phyloP scores from a whole-genome alignment of 371 early-diverging fungal species.

The Syncephalis fuscata region DNA sequence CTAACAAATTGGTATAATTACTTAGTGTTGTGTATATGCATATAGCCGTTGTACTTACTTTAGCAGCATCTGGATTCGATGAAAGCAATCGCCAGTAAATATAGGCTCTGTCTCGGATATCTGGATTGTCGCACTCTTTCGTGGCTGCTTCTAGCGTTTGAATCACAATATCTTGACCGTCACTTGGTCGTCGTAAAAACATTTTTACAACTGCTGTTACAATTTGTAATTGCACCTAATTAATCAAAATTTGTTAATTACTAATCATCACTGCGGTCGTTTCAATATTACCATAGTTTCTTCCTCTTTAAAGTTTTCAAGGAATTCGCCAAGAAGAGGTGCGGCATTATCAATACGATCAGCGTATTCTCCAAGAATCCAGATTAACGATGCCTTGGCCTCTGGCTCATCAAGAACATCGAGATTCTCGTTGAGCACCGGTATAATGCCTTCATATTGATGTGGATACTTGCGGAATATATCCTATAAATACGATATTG shows the following conservation, averaged over 20 bases:
- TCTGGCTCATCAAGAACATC: conserved; percentile 86
- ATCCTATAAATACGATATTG: conserved; percentile 37
- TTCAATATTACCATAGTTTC: conserved; percentile 2
- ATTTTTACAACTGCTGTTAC: conserved; percentile 81
- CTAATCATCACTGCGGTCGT: background rate
- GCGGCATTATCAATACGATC: conserved; percentile 82
- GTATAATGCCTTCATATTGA: conserved; percentile 77
- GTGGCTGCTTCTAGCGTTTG: conserved; percentile 75
- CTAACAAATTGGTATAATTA: no score
- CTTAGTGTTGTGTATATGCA: no score
- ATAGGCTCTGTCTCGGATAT: conserved; percentile 88
- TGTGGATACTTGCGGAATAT: conserved; percentile 93
- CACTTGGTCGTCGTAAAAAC: conserved; percentile 76
- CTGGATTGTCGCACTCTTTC: conserved; percentile 83
- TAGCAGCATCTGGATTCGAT: conserved; percentile 76
- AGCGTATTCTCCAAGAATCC: conserved; percentile 95
- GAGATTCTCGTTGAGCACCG: conserved; percentile 73
- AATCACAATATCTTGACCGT: conserved; percentile 75
- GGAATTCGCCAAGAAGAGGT: conserved; percentile 59
- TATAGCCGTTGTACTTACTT: conserved; percentile 17
- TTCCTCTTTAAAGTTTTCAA: conserved; percentile 77
- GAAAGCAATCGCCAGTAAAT: conserved; percentile 93
- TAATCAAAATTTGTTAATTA: background rate
- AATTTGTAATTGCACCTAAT: conserved; percentile 66
- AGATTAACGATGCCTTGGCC: conserved; percentile 87